Evolutionary conservation across 2,329 filamentous ascomycete species (phyloP), one percentile per base, ranked within the genome.

Genomic region (Eutypa lata): DNA sequence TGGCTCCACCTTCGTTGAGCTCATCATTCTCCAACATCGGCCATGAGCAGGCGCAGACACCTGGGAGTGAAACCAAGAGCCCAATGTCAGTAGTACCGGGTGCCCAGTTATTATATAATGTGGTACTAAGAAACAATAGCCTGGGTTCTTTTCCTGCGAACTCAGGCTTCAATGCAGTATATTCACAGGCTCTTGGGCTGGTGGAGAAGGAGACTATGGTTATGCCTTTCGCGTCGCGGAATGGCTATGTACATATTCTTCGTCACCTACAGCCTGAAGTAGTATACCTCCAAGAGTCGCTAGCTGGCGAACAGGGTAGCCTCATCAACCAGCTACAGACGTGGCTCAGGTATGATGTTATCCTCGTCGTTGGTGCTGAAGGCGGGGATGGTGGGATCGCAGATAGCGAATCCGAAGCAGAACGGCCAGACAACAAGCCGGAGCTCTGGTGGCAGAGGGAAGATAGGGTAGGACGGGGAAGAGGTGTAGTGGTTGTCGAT

Each of bases 21-120:
- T 95, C 90, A 49, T 95, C 91, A 4, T 96, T 91, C 75, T 91
- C 90, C 59, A 91, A 94, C 73, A 94, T 96, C 69, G 86, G 82
- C 56, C 81, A 83, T 61, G 83, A 88, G 60, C 86, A 93, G 71
- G 86, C 81, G 48, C 82, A 84, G 65, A 86, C 86, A 1, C 82
- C 87, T 22, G 81, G 78, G 50, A 84, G 87, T 45, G 87, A 89
- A 60, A 65, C 73, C 13, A 83, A 83, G 65, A 84, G 77, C 56
- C 79, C 81, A 7, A 56, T 83, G 76, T 82, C 73, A 67, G 80
- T 71, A 14, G 57, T 26, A 24, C 42, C 42, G 1, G 42, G 42
- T 21, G 42, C 1, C 21, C 42, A 45, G 13, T 18, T 45, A 45
- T 45, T 45, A 45, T 26, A 45, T 26, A 18, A 45, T 24, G 42